Evolutionary conservation across 2,329 filamentous ascomycete genomes (phyloP), one percentile per base, ranked within the genome.

Genomic region (Aspergillus sergii): DNA sequence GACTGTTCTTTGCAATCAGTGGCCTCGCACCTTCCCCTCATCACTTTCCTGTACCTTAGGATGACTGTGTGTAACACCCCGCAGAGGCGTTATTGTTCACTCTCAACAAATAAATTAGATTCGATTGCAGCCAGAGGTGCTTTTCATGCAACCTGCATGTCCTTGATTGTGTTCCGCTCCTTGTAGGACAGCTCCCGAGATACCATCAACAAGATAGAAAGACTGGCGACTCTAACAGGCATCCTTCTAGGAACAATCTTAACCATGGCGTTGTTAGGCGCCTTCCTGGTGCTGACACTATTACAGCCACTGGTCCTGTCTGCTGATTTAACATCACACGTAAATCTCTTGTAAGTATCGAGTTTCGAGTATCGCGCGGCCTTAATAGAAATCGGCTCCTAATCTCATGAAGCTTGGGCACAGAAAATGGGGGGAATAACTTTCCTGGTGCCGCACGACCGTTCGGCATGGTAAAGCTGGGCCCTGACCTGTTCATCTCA

Each of bases 401-500:
- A 75, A 68, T 16, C 28, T 26, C 4, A 41, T 26, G 26, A 54
- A 77, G 75, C 45, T 64, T 69, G 59, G 75, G 75, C 46, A 72
- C 75, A 4, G 61, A 75, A 59, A 66, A 64, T 61, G 79, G 78
- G 34, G 79, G 79, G 6, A 79, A 81, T 58, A 77, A 81, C 61
- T 81, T 81, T 66, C 78, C 79, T 12, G 80, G 79, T 8, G 79
- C 70, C 9, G 75, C 75, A 23, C 69, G 75, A 21, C 80, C 80
- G 1, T 82, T 81, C 55, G 78, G 78, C 3, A 76, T 81, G 60
- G 79, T 79, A 48, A 82, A 82, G 57, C 67, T 81, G 16, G 80
- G 80, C 12, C 79, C 80, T 36, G 80, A 82, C 66, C 76, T 80
- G 2, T 65, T 67, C 10, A 71, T 69, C 8, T 68, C 68, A 3